Evolutionary conservation across 768 basidiomycete genomes (phyloP).

Genomic region (Tricholoma furcatifolium): DNA sequence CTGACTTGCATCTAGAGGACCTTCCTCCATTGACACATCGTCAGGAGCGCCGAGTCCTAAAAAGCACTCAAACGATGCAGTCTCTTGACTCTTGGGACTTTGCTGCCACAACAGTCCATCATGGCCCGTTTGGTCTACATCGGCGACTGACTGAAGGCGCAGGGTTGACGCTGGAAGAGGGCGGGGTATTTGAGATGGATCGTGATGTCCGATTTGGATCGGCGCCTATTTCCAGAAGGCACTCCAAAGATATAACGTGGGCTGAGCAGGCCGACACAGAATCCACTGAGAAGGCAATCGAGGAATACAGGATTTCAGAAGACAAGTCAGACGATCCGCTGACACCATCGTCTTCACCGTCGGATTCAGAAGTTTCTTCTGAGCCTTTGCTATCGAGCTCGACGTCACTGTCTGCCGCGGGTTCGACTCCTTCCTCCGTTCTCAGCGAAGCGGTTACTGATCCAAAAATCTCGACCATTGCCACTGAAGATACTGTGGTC

Average conservation of each 20-base stretch:
- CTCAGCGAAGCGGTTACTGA: background rate
- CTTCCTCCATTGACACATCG: constrained; percentile 72
- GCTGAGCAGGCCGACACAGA: constrained; percentile 2
- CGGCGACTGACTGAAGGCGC: constrained; percentile 24
- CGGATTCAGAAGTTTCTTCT: constrained; percentile 11
- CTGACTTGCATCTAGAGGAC: constrained; percentile 37
- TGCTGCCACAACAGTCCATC: constrained; percentile 45
- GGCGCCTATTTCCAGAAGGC: constrained; percentile 2
- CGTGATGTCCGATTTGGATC: constrained; percentile 18
- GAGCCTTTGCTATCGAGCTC: constrained; percentile 9
- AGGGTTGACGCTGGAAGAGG: constrained; percentile 20
- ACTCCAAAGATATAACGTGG: constrained; percentile 21
- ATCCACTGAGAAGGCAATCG: constrained; percentile 2
- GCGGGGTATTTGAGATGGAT: constrained; percentile 39
- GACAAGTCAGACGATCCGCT: constrained; percentile 10
- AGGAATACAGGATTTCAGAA: no score
- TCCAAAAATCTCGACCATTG: background rate
- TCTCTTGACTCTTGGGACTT: constrained; percentile 87
- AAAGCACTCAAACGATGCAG: constrained; percentile 31
- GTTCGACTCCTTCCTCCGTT: constrained; percentile 7
- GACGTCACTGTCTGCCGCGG: constrained; percentile 19
- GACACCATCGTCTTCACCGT: constrained; percentile 21
- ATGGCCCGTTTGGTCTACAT: constrained; percentile 33
- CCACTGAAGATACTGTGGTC: background rate
- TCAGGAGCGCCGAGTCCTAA: constrained; percentile 62